Percentiles rank a stretch among this genome's conserved stretches.
Evolutionary conservation across 805 yeast species (phyloP).

Genomic region (Ogataea wickerhamii): DNA sequence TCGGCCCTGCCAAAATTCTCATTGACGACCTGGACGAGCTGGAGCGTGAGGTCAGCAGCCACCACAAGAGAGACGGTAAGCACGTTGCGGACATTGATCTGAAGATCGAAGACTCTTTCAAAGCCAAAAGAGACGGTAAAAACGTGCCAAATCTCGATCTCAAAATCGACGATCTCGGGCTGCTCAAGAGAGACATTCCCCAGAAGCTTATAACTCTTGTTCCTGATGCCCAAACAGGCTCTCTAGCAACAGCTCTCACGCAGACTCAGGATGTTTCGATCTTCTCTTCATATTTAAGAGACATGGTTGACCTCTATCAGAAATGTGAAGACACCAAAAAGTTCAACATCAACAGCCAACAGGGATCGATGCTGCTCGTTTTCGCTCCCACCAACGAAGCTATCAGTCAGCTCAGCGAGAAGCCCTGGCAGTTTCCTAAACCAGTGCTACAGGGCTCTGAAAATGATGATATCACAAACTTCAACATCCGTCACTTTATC

Average conservation of each 20-base stretch:
- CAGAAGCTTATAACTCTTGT: conserved; percentile 16
- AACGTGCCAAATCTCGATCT: conserved; percentile 17
- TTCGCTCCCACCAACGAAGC: conserved; percentile 73
- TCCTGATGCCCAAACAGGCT: conserved; percentile 25
- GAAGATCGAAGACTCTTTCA: conserved; percentile 12
- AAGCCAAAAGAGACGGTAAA: conserved; percentile 22
- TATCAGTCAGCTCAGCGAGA: conserved; percentile 43
- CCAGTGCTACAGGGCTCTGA: conserved; percentile 39
- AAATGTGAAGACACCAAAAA: conserved; percentile 40
- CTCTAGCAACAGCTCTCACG: conserved; percentile 38
- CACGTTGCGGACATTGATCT: conserved; percentile 17
- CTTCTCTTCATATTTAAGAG: conserved; percentile 70
- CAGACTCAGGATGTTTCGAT: conserved; percentile 47
- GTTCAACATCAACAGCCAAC: conserved; percentile 21
- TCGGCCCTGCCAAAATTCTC: conserved; percentile 10
- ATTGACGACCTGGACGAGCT: conserved; percentile 5
- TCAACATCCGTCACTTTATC: conserved; percentile 57
- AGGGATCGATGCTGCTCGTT: conserved; percentile 39
- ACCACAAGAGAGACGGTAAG: conserved; percentile 13
- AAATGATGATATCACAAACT: conserved; percentile 45
- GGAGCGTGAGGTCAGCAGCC: neutral
- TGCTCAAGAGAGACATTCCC: conserved; percentile 17
- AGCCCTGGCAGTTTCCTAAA: conserved; percentile 84
- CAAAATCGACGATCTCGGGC: conserved; percentile 13
- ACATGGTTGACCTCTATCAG: conserved; percentile 45